Base-by-base conservation (phyloP, 2,329 filamentous ascomycete species). In the Aureobasidium sp. region DNA sequence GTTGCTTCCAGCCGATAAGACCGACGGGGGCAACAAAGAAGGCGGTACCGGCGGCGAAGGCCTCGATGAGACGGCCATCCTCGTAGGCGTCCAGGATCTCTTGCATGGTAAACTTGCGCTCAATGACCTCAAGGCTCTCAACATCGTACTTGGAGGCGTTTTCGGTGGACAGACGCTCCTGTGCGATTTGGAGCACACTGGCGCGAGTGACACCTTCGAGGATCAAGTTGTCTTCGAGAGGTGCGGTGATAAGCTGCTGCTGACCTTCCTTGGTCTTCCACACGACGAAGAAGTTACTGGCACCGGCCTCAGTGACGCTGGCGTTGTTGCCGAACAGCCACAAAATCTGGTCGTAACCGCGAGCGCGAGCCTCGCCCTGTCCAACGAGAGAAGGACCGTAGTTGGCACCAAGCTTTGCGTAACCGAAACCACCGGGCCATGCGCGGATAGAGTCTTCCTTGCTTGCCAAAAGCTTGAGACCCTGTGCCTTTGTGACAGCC, bases 341-440 rank as follows among this genome's bases (percentile, higher is more conserved):
- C n/a, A 98, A 87, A 65, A 98, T 91, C 85, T 98, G 95, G 75
- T 95, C 88, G 80, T 90, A 98, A 0, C 95, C 95, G 47, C 87
- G 81, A 15, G 82, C 82, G 65, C 90, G 83, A 4, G 95, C 95
- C 78, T 95, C 92, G 23, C 86, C 86, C 56, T 94, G 94, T 4
- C 93, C 93, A 63, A 93, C 85, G 63, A 98, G 85, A 25, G 88
- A 91, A 23, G 95, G 95, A 0, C 95, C 95, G 78, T 97, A 98
- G 84, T 97, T 98, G 68, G 95, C 95, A 64, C 95, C 95, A 40
- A 98, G 88, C 81, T 98, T 98, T 67, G 94, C 94, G 75, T 92
- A 95, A 1, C 95, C 95, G 77, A 97, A 97, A 13, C 95, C 95
- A 68, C 95, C 95, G 25, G 93, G 94, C 95, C 95, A 98, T 16